Conservation (phyloP, 371 early-diverging fungal species). For the Parasitella parasitica region DNA sequence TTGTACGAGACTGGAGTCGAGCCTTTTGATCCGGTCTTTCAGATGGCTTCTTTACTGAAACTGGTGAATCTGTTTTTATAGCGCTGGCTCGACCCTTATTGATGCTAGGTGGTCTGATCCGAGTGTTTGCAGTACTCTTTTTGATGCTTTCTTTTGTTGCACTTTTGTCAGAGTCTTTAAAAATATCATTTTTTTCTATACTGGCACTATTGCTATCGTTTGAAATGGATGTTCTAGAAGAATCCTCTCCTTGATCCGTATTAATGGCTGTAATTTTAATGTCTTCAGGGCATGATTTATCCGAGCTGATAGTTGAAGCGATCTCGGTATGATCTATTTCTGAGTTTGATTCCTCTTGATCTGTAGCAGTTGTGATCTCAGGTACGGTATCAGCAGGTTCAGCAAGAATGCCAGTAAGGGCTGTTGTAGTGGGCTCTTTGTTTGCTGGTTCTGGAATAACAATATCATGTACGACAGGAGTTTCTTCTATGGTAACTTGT, state of each 20-base stretch:
- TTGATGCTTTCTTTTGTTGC: not conserved
- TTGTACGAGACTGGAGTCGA: not conserved
- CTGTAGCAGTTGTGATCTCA: not conserved
- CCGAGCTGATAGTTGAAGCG: not conserved
- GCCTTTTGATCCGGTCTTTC: not conserved
- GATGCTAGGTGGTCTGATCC: conserved; percentile 4
- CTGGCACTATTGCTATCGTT: not conserved
- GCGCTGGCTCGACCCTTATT: not conserved
- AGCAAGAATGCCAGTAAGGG: not conserved
- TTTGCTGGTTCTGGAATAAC: not conserved
- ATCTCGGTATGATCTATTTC: not conserved
- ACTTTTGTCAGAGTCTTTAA: not conserved
- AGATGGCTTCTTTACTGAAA: not conserved
- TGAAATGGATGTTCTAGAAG: not conserved
- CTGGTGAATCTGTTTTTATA: not conserved
- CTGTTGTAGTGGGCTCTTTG: not conserved
- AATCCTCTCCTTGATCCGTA: not conserved
- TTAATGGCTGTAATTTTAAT: not conserved
- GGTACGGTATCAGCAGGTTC: not conserved
- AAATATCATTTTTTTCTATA: not conserved
- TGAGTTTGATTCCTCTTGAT: not conserved
- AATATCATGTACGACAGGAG: not conserved
- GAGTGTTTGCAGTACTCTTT: not conserved
- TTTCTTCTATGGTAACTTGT: not conserved
- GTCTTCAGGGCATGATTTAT: not conserved